Percentiles rank a stretch among this genome's conserved stretches.
phyloP scores from a whole-genome alignment of 352 stramenopile species.

The Pythium brassicae region DNA sequence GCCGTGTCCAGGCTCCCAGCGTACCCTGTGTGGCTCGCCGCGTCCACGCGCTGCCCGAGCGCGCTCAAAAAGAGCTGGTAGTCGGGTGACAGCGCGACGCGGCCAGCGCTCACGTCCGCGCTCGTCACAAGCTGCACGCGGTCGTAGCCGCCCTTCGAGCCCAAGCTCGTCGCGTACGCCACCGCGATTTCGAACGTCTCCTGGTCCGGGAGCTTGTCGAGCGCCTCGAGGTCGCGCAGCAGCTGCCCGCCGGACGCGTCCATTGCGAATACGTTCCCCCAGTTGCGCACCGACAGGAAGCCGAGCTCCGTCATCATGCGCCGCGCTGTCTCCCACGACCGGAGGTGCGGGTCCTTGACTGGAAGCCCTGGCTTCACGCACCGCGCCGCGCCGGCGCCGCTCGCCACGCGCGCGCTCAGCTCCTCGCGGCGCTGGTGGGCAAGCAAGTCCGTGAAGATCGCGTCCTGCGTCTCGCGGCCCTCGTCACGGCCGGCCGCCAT shows the following conservation, averaged over 20 bases:
- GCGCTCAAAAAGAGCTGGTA: conserved; percentile 71
- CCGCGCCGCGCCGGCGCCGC: conserved; percentile 6
- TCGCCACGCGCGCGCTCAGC: conserved; percentile 23
- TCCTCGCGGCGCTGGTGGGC: conserved; percentile 56
- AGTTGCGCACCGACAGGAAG: conserved; percentile 82
- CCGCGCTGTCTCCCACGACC: conserved; percentile 71
- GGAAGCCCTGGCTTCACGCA: conserved; percentile 39
- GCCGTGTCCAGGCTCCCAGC: conserved; percentile 37
- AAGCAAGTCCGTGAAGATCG: conserved; percentile 65
- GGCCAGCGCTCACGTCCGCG: conserved; percentile 34
- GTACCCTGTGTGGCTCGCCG: conserved; percentile 37
- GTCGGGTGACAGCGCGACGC: conserved; percentile 43
- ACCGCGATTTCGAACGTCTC: conserved; percentile 83
- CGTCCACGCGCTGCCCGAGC: conserved; percentile 58
- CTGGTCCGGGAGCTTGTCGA: conserved; percentile 73
- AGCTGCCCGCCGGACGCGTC: conserved; percentile 49
- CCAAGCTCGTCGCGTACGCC: conserved; percentile 59
- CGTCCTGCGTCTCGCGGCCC: conserved; percentile 47
- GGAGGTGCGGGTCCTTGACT: conserved; percentile 47
- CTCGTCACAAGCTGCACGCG: conserved; percentile 64
- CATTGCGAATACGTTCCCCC: conserved; percentile 82
- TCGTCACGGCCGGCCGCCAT: conserved; percentile 47
- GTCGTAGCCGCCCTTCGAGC: conserved; percentile 73
- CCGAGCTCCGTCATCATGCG: conserved; percentile 83
- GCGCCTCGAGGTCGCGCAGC: conserved; percentile 51